A percentile compares a stretch with the other conserved stretches of the same genome.
phyloP scores from a whole-genome alignment of 2,329 filamentous ascomycete species.

The Fusarium drepaniforme region DNA sequence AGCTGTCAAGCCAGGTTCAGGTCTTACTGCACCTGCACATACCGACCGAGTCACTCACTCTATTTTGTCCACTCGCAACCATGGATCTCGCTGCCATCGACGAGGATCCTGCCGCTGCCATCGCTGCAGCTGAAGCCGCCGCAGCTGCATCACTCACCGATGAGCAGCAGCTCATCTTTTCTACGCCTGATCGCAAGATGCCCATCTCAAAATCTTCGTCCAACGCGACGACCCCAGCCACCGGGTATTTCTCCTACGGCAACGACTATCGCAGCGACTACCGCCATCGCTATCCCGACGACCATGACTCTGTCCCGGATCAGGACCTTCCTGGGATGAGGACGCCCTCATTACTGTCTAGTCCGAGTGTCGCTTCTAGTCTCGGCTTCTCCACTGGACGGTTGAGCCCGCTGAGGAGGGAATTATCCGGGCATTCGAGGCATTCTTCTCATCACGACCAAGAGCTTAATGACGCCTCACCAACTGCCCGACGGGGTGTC shows the following conservation, averaged over 20 bases:
- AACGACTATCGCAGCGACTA: conserved; percentile 40
- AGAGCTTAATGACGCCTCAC: conserved; percentile 39
- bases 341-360: conserved; percentile 48
- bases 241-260: conserved; percentile 40
- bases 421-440: conserved; percentile 42
- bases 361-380: conserved; percentile 51
- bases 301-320: conserved; percentile 35
- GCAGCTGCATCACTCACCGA: conserved; percentile 36
- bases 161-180: conserved; percentile 40
- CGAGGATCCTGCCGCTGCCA: conserved; percentile 43
- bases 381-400: conserved; percentile 47
- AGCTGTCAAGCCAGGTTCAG: conserved; percentile 25
- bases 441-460: conserved; percentile 36
- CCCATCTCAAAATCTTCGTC: conserved; percentile 31
- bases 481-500: conserved; percentile 33
- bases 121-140: conserved; percentile 40
- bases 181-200: conserved; percentile 44
- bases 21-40: conserved; percentile 21
- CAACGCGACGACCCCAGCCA: conserved; percentile 37
- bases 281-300: conserved; percentile 42
- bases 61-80: conserved; percentile 21
- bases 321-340: conserved; percentile 38
- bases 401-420: conserved; percentile 48
- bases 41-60: conserved; percentile 12
- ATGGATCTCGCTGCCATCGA: conserved; percentile 44